These are phyloP conservation scores for Vachellia pachyceras DNA, from an alignment of 306 rosid genomes.

Conservation along the genomic window DNA sequence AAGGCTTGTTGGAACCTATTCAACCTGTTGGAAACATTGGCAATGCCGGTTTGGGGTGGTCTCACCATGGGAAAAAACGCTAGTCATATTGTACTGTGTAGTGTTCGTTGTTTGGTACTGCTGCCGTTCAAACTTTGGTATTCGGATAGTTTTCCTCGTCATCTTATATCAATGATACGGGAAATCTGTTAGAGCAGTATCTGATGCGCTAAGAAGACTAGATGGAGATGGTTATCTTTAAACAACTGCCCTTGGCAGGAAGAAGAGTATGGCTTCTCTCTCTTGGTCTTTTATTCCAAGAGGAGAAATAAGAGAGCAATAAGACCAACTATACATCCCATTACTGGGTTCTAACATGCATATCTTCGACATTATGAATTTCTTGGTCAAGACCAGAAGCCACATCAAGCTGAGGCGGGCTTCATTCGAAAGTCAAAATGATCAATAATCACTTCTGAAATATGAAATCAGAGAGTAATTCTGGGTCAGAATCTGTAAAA, in stretches of 20 bases:
- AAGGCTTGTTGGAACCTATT: slow-evolving; percentile 76
- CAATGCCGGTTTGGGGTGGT: slow-evolving; percentile 85
- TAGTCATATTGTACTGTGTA: background rate
- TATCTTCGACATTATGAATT: background rate
- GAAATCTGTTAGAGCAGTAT: background rate
- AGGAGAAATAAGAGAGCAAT: background rate
- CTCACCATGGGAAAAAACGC: slow-evolving; percentile 34
- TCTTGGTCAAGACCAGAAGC: slow-evolving; percentile 1
- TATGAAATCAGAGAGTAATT: background rate
- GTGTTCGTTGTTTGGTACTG: background rate
- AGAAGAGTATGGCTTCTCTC: slow-evolving; percentile 3
- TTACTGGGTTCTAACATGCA: background rate
- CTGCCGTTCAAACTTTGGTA: background rate
- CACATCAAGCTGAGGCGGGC: background rate
- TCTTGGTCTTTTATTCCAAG: background rate
- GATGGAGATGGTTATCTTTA: background rate
- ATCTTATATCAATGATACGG: background rate
- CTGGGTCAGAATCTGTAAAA: background rate
- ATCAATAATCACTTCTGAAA: background rate
- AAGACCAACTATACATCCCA: background rate
- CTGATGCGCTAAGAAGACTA: background rate
- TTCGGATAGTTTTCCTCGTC: background rate
- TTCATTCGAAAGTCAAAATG: background rate
- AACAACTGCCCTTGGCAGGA: background rate
- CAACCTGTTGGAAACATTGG: slow-evolving; percentile 75